These are phyloP conservation scores for Tricholoma flavovirens DNA, from an alignment of 768 basidiomycete species.

Conservation along the genomic window DNA sequence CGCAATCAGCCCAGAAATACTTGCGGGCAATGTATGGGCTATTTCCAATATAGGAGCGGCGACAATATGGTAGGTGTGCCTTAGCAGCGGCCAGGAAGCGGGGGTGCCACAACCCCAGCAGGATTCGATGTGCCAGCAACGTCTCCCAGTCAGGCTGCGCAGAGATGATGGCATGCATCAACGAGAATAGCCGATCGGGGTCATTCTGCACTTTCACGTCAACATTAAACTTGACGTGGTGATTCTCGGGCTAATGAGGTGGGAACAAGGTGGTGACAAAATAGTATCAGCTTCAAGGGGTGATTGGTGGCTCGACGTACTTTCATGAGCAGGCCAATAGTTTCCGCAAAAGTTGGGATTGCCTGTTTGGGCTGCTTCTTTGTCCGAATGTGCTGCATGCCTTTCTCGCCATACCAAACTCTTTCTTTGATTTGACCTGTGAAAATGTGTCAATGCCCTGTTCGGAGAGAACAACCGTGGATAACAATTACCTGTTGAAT, in stretches of 20 bases:
- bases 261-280: not conserved
- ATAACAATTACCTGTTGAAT: conserved; percentile 48
- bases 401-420: conserved; percentile 63
- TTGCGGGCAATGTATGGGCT: conserved; percentile 66
- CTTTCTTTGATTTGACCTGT: conserved; percentile 65
- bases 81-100: conserved; percentile 78
- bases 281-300: conserved; percentile 10
- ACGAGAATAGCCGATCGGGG: conserved; percentile 73
- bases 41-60: conserved; percentile 78
- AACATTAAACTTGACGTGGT: conserved; percentile 74
- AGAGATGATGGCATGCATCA: conserved; percentile 69
- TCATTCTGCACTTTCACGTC: conserved; percentile 95
- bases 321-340: conserved; percentile 71
- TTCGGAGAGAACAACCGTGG: not conserved
- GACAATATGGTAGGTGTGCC: conserved; percentile 72
- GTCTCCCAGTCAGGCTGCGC: conserved; percentile 68
- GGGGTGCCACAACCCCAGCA: conserved; percentile 89
- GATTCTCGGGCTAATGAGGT: conserved; percentile 57
- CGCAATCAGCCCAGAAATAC: conserved; percentile 86
- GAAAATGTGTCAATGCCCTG: not conserved
- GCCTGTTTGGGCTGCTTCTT: conserved; percentile 73
- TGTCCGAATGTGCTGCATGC: conserved; percentile 77
- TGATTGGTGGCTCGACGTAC: conserved; percentile 32
- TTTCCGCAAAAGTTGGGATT: conserved; percentile 89
- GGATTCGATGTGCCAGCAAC: conserved; percentile 69